Base-by-base conservation (phyloP, 2,329 filamentous ascomycete genomes). In the Botrytis pseudocinerea region DNA sequence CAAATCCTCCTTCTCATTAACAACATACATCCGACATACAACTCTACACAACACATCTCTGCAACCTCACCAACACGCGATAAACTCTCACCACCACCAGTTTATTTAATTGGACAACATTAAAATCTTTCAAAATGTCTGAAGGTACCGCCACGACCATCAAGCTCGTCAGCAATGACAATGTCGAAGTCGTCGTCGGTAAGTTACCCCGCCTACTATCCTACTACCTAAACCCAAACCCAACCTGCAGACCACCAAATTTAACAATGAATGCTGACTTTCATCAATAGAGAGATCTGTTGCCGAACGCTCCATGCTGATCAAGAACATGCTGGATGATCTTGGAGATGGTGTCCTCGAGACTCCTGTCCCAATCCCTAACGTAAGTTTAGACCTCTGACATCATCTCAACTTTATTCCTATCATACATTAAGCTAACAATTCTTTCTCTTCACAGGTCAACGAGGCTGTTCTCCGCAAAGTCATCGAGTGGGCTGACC, bases 301-400 rank as follows among this genome's bases (percentile, higher is more conserved):
- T 75, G 94, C 93, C 60, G 94, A 97, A 86, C 93, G 95, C 77
- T 97, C 94, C 4, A 90, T 98, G 80, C 88, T 99, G 70, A 97
- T 99, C 87, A 98, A 97, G 90, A 97, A 98, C 87, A 92, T 99
- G 92, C 89, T 99, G 63, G 95, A 97, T 81, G 96, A 99, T 85
- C 85, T 98, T 65, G 94, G 94, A 77, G 91, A 92, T 79, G 73
- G 81, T 77, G 83, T 88, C 78, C 81, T 82, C 35, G 83, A 88
- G 48, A 84, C 81, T 69, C 81, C 85, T 70, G 82, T 99, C 70
- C 95, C 96, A 14, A 95, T 97, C 76, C 93, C 92, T 76, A 97
- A 97, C 82, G 91, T 91, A 84, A 78, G 87, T 80, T 42, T 60
- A 54, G 44, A 62, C 54, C 22, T 60, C 14, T 59, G 38, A 12